A percentile compares a stretch with the other conserved stretches of the same genome.
These are phyloP conservation scores for Melastoma malabathricum DNA, from an alignment of 345 rosid species.

Conservation along the genomic window DNA sequence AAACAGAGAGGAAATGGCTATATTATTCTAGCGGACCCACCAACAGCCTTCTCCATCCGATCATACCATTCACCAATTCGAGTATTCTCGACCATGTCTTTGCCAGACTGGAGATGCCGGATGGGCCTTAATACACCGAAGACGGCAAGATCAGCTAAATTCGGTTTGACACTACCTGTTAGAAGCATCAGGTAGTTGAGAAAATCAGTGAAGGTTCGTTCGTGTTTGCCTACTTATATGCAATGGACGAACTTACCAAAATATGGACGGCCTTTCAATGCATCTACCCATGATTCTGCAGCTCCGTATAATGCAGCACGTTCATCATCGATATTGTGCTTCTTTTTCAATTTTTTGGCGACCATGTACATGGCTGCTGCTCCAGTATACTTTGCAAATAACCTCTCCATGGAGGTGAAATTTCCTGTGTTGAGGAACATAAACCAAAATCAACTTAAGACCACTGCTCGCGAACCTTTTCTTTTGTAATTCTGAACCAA, in stretches of 20 bases:
- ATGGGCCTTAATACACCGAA: slow-evolving; percentile 92
- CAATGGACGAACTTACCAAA: slow-evolving; percentile 3
- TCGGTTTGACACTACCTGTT: slow-evolving; percentile 71
- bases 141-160: slow-evolving; percentile 83
- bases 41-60: slow-evolving; percentile 65
- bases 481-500: no score
- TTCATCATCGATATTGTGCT: slow-evolving; percentile 76
- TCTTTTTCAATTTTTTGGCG: slow-evolving; percentile 87
- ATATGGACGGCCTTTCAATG: slow-evolving; percentile 42
- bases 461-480: no score
- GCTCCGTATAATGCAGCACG: slow-evolving; percentile 77
- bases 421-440: slow-evolving; percentile 39
- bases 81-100: slow-evolving; percentile 86
- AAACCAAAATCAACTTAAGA: background rate
- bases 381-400: slow-evolving; percentile 75
- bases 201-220: background rate
- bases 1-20: no score
- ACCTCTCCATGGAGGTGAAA: slow-evolving; percentile 69
- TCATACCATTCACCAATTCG: slow-evolving; percentile 73
- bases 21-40: slow-evolving; percentile 41
- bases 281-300: slow-evolving; percentile 88
- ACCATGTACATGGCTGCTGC: slow-evolving; percentile 91
- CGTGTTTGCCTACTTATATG: no score
- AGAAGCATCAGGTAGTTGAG: background rate
- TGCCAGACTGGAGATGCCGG: slow-evolving; percentile 60